phyloP scores from a whole-genome alignment of 805 yeast species.

The Sugiyamaella floridensis region DNA sequence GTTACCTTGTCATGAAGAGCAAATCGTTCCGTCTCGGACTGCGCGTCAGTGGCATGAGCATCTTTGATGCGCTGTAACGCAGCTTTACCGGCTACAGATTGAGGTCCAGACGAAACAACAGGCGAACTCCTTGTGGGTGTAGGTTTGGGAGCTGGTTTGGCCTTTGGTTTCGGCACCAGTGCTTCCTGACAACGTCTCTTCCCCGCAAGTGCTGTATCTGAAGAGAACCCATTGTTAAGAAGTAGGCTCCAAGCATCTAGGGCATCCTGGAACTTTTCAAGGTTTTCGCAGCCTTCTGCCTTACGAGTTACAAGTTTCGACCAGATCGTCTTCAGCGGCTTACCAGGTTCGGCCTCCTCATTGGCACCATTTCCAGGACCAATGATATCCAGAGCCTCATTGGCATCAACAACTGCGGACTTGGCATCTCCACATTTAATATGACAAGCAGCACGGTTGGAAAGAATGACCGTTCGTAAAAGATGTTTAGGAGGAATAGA shows the following conservation, averaged over 20 bases:
- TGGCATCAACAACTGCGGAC: constrained; percentile 41
- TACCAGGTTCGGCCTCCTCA: constrained; percentile 43
- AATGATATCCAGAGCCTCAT: constrained; percentile 41
- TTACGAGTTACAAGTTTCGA: constrained; percentile 57
- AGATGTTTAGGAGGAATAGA: constrained; percentile 60
- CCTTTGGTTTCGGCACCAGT: constrained; percentile 35
- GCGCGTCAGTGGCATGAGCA: constrained; percentile 39
- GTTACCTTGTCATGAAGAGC: constrained; percentile 59
- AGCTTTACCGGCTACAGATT: constrained; percentile 32
- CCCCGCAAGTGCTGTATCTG: constrained; percentile 65
- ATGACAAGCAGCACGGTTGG: constrained; percentile 67
- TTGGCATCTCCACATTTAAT: constrained; percentile 66
- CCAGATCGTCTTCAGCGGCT: constrained; percentile 63
- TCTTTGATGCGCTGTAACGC: constrained; percentile 48
- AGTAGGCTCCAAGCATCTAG: constrained; percentile 53
- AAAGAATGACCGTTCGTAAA: constrained; percentile 56
- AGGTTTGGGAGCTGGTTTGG: constrained; percentile 14
- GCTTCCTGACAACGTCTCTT: constrained; percentile 68
- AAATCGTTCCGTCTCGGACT: constrained; percentile 51
- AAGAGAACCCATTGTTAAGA: constrained; percentile 60
- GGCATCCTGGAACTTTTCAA: constrained; percentile 65
- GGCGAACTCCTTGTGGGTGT: constrained; percentile 15
- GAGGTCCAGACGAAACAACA: constrained; percentile 20
- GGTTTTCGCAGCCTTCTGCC: constrained; percentile 79
- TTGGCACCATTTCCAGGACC: constrained; percentile 33